A percentile compares a stretch with the other conserved stretches of the same genome.
These are phyloP conservation scores for Sporothrix phasma DNA, from an alignment of 2,329 filamentous ascomycete species.

Conservation along the genomic window DNA sequence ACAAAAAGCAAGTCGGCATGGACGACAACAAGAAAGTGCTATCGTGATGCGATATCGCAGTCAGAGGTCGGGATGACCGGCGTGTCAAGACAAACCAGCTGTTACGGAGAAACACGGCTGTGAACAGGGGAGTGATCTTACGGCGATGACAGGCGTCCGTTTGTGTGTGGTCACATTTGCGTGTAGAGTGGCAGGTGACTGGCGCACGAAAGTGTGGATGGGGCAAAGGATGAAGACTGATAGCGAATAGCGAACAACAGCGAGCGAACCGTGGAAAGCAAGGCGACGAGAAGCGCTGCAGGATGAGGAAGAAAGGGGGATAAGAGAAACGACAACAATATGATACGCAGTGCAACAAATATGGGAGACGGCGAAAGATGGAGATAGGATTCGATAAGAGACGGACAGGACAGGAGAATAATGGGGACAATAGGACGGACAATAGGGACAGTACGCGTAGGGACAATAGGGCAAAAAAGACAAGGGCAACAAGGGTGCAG, in stretches of 20 bases:
- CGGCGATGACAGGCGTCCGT: neutral
- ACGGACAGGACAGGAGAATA: neutral
- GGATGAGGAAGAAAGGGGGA: neutral
- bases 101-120: neutral
- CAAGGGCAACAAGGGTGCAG: neutral
- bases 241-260: too few relatives aligned
- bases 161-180: conserved; percentile 4
- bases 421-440: neutral
- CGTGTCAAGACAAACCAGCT: neutral
- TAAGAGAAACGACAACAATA: neutral
- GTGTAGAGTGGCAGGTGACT: neutral
- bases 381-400: neutral
- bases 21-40: neutral
- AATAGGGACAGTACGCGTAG: neutral
- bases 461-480: neutral
- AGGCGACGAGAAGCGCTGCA: neutral
- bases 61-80: neutral
- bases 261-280: neutral
- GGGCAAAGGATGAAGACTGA: too few relatives aligned
- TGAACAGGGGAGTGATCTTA: neutral
- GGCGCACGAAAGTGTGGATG: neutral
- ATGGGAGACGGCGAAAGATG: too few relatives aligned
- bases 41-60: neutral
- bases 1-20: neutral
- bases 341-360: too few relatives aligned